Conservation (phyloP, 371 early-diverging fungal genomes). For the Mucor indicus region DNA sequence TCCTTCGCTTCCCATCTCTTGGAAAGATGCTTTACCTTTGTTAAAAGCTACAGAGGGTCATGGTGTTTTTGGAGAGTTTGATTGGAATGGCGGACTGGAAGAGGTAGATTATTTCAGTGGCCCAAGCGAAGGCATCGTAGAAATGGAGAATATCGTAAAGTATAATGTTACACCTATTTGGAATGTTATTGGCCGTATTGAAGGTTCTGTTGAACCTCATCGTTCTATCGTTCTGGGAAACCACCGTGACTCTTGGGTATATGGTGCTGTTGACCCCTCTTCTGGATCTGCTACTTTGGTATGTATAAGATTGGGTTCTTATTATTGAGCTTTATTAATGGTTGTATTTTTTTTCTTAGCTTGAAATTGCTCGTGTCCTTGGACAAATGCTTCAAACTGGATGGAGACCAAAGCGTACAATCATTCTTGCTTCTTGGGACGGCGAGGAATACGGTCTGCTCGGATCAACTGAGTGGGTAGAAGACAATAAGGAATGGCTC, state of each 20-base stretch:
- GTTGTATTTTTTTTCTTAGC: conserved; percentile 7
- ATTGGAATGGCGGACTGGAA: conserved; percentile 55
- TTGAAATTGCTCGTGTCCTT: conserved; percentile 57
- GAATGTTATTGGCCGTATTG: conserved; percentile 64
- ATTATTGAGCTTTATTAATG: too few relatives aligned
- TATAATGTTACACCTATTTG: conserved; percentile 61
- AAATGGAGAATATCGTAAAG: conserved; percentile 52
- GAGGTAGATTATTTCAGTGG: conserved; percentile 53
- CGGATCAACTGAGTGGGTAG: conserved; percentile 76
- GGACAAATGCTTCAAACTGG: conserved; percentile 55
- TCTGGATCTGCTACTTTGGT: conserved; percentile 61
- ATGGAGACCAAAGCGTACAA: conserved; percentile 67
- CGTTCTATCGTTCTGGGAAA: conserved; percentile 44
- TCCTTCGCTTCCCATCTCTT: conserved; percentile 70
- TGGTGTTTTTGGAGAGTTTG: conserved; percentile 33
- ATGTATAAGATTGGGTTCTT: not conserved
- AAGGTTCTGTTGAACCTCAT: conserved; percentile 58
- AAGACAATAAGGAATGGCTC: conserved; percentile 58
- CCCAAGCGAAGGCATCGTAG: conserved; percentile 52
- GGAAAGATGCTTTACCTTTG: conserved; percentile 60
- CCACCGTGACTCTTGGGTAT: conserved; percentile 73
- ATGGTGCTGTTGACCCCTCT: conserved; percentile 65
- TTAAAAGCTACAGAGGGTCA: conserved; percentile 50
- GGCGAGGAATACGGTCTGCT: conserved; percentile 66
- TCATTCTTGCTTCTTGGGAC: conserved; percentile 70